These are phyloP conservation scores for Teratosphaeriaceae sp. DNA, from an alignment of 2,329 filamentous ascomycete genomes.

Conservation along the genomic window DNA sequence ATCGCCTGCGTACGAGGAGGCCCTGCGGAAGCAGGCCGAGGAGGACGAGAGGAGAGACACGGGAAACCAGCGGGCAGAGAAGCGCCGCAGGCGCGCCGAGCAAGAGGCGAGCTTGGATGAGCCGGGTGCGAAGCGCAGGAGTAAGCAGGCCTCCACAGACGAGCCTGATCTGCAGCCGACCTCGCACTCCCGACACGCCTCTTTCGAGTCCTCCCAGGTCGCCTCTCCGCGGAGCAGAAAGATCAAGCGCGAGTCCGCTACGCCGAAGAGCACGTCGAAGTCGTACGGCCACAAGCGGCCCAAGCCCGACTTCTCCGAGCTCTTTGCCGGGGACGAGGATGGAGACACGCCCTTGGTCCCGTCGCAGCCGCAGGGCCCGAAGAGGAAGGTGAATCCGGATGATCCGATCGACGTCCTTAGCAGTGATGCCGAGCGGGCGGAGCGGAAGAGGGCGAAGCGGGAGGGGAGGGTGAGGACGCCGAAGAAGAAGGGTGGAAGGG, in stretches of 20 bases:
- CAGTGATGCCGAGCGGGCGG: neutral
- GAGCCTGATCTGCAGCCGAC: neutral
- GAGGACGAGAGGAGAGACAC: no score
- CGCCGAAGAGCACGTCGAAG: neutral
- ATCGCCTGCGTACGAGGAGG: neutral
- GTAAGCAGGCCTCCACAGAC: neutral
- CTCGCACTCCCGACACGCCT: neutral
- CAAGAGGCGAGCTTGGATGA: neutral
- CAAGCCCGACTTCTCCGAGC: neutral
- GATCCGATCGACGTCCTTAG: slow-evolving; percentile 1
- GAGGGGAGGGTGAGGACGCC: neutral
- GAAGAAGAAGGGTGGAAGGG: neutral
- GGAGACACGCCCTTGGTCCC: neutral
- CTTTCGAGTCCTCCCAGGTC: neutral
- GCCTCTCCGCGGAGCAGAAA: neutral
- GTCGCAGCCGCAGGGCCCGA: neutral
- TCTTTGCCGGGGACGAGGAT: neutral
- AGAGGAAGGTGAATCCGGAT: neutral
- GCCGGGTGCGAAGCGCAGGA: neutral
- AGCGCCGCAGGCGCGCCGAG: neutral
- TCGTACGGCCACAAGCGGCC: neutral
- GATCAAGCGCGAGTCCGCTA: no score
- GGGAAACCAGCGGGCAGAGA: no score
- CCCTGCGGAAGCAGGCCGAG: neutral
- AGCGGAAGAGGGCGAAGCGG: neutral